Base-by-base conservation (phyloP, 352 stramenopile species). In the Globisporangium nodosum region DNA sequence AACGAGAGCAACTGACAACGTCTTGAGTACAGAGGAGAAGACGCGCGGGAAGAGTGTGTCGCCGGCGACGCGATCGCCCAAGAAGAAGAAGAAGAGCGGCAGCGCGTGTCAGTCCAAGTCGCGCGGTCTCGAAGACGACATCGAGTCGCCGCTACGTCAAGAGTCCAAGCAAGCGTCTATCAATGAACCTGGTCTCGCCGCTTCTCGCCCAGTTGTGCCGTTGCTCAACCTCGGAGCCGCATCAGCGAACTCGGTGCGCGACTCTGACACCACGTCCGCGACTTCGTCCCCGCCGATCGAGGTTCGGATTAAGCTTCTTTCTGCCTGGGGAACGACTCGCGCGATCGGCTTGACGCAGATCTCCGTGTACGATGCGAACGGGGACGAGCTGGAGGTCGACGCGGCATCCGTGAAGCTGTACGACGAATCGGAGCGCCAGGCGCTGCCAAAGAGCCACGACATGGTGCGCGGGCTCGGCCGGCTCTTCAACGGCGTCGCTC, bases 341-440 rank as follows among this genome's bases (percentile, higher is more conserved):
- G 81, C 70, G 0, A 62, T 91, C 4, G 80, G 81, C 2, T 56
- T 94, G 13, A 81, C 78, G 0, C 78, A 90, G 45, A 76, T 94
- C 33, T 81, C 66, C 21, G 74, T 78, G 0, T 92, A 92, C 43
- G 80, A 91, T 56, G 49, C 43, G 0, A 74, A 86, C n/a, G 81
- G 80, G 8, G 64, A 75, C 24, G 80, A 90, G 18, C 50, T 94
- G 0, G 46, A 64, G 0, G 64, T 92, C 12, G 68, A 89, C 15
- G 4, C 62, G n/a, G 55, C 63, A 1, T 73, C 56, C 13, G 40
- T 91, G 5, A 74, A 70, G n/a, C 46, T 94, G 15, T 89, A 78
- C 49, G 77, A 87, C 12, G 72, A 76, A 54, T 51, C 62, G 4
- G 73, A 78, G 12, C 74, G 58, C 4, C 66, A 69, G 27, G 57